These are phyloP conservation scores for Cladophialophora bantiana DNA, from an alignment of 2,329 filamentous ascomycete species.

Conservation along the genomic window DNA sequence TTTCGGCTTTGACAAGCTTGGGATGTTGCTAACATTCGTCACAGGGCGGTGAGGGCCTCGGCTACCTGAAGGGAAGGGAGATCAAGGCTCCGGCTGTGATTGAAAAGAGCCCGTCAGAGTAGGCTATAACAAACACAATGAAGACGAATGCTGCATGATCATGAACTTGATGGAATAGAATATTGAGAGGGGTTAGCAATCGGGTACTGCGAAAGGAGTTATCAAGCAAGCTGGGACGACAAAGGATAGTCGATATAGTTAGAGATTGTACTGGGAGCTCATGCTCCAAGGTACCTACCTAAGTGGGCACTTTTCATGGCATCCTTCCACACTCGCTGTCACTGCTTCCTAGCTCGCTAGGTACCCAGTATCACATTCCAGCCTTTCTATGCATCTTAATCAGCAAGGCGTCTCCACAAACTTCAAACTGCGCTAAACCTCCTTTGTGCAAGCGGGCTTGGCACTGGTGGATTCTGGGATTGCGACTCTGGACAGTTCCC, in stretches of 20 bases:
- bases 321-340: not conserved
- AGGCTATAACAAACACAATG: not conserved
- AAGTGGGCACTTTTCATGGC: not conserved
- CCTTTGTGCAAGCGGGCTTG: not conserved
- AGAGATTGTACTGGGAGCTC: not conserved
- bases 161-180: conserved; percentile 7
- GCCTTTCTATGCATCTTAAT: not conserved
- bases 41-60: conserved; percentile 68
- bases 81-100: conserved; percentile 70
- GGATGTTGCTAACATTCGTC: conserved; percentile 24
- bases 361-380: not conserved
- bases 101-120: conserved; percentile 58
- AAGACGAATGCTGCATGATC: not conserved
- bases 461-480: conserved; percentile 4
- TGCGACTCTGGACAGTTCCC: conserved; percentile 21
- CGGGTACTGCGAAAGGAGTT: not conserved
- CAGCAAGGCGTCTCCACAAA: not conserved
- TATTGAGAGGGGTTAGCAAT: not conserved
- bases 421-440: not conserved
- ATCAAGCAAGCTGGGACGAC: not conserved
- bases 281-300: not conserved
- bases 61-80: conserved; percentile 65
- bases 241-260: not conserved
- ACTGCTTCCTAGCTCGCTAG: not conserved
- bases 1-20: not conserved